These are phyloP conservation scores for Diaporthe caulivora DNA, from an alignment of 2,329 filamentous ascomycete species.

Conservation along the genomic window DNA sequence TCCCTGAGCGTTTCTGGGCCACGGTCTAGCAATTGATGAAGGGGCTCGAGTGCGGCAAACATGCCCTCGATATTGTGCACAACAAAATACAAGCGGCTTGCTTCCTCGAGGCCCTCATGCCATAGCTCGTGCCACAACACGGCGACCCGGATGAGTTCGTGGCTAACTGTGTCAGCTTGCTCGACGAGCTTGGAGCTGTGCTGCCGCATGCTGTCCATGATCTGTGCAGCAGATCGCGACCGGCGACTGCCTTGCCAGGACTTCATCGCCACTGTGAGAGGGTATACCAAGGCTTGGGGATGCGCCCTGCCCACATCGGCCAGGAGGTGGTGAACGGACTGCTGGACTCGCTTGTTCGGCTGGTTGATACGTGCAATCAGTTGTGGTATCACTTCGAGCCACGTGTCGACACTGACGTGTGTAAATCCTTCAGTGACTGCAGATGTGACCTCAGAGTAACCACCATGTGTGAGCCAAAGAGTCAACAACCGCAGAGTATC, in stretches of 20 bases:
- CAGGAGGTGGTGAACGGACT: conserved; percentile 91
- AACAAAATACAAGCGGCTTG: conserved; percentile 95
- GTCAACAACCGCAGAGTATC: conserved; percentile 94
- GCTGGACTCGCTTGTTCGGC: conserved; percentile 87
- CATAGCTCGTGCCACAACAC: conserved; percentile 99
- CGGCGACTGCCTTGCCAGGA: conserved; percentile 84
- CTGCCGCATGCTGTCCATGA: conserved; percentile 98
- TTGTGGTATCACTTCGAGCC: conserved; percentile 98
- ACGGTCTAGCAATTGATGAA: conserved; percentile 91
- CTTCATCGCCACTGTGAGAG: conserved; percentile 97
- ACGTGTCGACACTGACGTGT: conserved; percentile 95
- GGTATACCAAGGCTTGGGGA: conserved; percentile 96
- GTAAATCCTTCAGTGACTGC: conserved; percentile 92
- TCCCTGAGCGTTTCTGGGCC: conserved; percentile 95
- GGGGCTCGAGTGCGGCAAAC: conserved; percentile 89
- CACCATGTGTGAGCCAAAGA: conserved; percentile 95
- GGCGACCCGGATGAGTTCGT: conserved; percentile 95
- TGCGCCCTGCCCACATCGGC: conserved; percentile 94
- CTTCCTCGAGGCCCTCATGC: conserved; percentile 98
- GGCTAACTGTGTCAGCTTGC: conserved; percentile 94
- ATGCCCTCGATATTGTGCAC: conserved; percentile 98
- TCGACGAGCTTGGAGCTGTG: conserved; percentile 94
- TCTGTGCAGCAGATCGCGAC: conserved; percentile 87
- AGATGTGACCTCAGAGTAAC: conserved; percentile 86
- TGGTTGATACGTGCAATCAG: conserved; percentile 98